Conservation (phyloP, 805 yeast genomes). For the Cyberlindnera sargentensis region DNA sequence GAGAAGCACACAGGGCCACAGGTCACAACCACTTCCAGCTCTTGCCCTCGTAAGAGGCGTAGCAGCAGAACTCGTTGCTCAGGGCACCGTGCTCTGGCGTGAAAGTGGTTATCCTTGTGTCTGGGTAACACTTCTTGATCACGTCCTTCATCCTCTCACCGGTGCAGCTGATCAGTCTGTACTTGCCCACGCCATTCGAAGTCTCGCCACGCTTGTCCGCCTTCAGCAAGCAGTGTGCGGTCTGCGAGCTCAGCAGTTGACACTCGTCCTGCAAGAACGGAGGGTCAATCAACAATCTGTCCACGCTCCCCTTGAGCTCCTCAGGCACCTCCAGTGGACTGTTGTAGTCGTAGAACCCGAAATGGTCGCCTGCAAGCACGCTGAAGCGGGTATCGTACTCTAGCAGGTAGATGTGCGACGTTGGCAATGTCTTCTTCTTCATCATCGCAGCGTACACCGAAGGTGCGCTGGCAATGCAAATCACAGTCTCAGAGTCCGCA, state of each 20-base stretch:
- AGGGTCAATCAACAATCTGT: slow-evolving; percentile 76
- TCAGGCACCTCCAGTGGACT: slow-evolving; percentile 56
- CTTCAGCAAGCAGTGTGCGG: slow-evolving; percentile 53
- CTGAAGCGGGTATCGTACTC: slow-evolving; percentile 78
- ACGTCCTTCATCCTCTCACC: slow-evolving; percentile 80
- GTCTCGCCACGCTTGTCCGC: slow-evolving; percentile 33
- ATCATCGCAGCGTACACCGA: slow-evolving; percentile 82
- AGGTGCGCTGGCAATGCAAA: slow-evolving; percentile 83
- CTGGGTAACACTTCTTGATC: slow-evolving; percentile 58
- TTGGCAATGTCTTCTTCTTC: slow-evolving; percentile 49
- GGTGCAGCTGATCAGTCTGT: slow-evolving; percentile 66
- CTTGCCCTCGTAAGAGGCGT: slow-evolving; percentile 66
- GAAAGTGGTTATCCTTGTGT: slow-evolving; percentile 55
- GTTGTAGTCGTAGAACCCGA: slow-evolving; percentile 70
- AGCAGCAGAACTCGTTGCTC: slow-evolving; percentile 83
- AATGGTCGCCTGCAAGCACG: slow-evolving; percentile 64
- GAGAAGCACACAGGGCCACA: too few relatives aligned
- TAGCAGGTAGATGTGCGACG: slow-evolving; percentile 61
- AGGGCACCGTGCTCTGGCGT: slow-evolving; percentile 79
- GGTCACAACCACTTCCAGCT: slow-evolving; percentile 45
- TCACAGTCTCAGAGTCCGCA: slow-evolving; percentile 62
- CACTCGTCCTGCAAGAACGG: slow-evolving; percentile 82
- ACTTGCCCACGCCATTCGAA: slow-evolving; percentile 31
- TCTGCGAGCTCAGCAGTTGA: slow-evolving; percentile 58
- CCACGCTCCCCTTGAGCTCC: slow-evolving; percentile 51